phyloP scores from a whole-genome alignment of 768 basidiomycete species.

The Leccinum boreale region DNA sequence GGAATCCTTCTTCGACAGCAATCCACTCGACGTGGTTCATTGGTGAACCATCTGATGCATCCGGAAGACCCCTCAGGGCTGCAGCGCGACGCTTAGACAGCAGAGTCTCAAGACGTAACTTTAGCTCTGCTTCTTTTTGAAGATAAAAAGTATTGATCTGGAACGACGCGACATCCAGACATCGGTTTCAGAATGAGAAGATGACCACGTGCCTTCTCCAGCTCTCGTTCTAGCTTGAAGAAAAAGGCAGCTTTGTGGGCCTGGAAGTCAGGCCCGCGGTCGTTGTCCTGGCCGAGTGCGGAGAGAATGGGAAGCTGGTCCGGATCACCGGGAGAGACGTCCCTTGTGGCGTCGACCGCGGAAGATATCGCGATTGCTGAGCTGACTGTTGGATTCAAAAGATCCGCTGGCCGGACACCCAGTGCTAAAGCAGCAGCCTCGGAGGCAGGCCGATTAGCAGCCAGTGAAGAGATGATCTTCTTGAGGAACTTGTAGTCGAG shows the following conservation, averaged over 20 bases:
- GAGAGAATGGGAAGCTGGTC: slow-evolving; percentile 59
- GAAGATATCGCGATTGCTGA: slow-evolving; percentile 30
- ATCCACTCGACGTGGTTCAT: slow-evolving; percentile 82
- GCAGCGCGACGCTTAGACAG: slow-evolving; percentile 90
- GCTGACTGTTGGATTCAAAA: slow-evolving; percentile 34
- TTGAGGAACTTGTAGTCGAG: slow-evolving; percentile 98
- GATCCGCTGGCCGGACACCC: slow-evolving; percentile 70
- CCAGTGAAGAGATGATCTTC: slow-evolving; percentile 96
- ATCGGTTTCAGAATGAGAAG: slow-evolving; percentile 4
- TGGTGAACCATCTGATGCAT: slow-evolving; percentile 57
- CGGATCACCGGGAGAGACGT: slow-evolving; percentile 36
- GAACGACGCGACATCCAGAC: slow-evolving; percentile 3
- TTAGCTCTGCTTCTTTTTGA: slow-evolving; percentile 94
- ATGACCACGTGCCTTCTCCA: slow-evolving; percentile 76
- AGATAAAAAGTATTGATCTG: slow-evolving; percentile 98
- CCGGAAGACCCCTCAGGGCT: slow-evolving; percentile 67
- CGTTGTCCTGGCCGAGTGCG: slow-evolving; percentile 60
- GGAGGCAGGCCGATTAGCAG: slow-evolving; percentile 83
- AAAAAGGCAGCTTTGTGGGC: slow-evolving; percentile 98
- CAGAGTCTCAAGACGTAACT: slow-evolving; percentile 86
- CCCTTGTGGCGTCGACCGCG: slow-evolving; percentile 10
- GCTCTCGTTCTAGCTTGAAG: slow-evolving; percentile 95
- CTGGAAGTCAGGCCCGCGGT: slow-evolving; percentile 81
- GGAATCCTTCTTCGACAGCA: slow-evolving; percentile 94
- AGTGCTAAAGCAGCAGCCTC: slow-evolving; percentile 86